A percentile compares a stretch with the other conserved stretches of the same genome.
Evolutionary conservation across 805 yeast species (phyloP).

Genomic region (Starmerella floricola): DNA sequence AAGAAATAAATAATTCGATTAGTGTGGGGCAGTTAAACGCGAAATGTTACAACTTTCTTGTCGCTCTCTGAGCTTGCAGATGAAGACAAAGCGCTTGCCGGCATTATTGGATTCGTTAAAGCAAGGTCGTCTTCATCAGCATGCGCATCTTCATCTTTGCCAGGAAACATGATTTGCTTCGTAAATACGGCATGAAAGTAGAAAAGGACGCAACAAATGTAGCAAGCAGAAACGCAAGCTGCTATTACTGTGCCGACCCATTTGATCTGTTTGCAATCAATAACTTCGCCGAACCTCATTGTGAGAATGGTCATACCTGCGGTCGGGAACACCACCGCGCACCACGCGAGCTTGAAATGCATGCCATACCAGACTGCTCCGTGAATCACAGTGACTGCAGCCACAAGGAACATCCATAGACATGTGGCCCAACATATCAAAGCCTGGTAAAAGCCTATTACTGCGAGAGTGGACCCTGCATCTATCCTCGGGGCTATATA

Average conservation of each 20-base stretch:
- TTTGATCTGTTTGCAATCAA: neutral
- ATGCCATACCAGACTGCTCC: neutral
- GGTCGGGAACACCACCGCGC: conserved; percentile 6
- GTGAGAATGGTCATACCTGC: conserved; percentile 5
- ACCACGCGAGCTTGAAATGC: conserved; percentile 6
- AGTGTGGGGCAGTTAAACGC: too few species aligned
- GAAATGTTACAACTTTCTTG: too few species aligned
- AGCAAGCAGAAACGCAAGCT: neutral
- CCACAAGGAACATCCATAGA: conserved; percentile 2
- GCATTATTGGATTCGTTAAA: too few species aligned
- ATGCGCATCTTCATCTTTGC: conserved; percentile 1
- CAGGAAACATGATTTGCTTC: neutral
- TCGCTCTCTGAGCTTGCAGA: neutral
- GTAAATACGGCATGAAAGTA: neutral
- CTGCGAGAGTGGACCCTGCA: neutral
- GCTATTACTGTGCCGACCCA: conserved; percentile 1
- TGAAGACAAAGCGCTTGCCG: too few species aligned
- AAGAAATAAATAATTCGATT: too few species aligned
- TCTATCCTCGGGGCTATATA: neutral
- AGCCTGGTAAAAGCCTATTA: neutral
- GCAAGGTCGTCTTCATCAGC: neutral
- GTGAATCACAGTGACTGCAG: neutral
- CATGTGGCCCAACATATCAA: conserved; percentile 3
- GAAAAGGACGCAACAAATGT: neutral
- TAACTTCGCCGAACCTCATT: neutral